Conservation (phyloP, 164 flowering plant species). For the Cinnamomum chago region DNA sequence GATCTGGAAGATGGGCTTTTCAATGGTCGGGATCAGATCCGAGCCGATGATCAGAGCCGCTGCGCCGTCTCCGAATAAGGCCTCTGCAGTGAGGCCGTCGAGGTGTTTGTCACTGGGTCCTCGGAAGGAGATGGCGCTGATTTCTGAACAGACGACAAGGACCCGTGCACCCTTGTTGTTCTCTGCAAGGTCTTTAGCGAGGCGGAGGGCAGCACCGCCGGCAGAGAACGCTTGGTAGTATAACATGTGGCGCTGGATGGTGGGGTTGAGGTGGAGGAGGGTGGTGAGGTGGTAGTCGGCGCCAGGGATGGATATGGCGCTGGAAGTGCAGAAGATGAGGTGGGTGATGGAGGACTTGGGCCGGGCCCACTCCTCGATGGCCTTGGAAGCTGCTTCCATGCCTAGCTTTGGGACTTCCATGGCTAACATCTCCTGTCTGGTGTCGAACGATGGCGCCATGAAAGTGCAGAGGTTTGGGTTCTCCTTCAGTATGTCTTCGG, state of each 20-base stretch:
- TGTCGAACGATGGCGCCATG: conserved; percentile 1
- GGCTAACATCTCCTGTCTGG: not conserved
- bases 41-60: too few species aligned
- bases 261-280: not conserved
- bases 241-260: not conserved
- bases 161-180: conserved; percentile 9
- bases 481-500: conserved; percentile 4
- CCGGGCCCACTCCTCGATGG: conserved; percentile 3
- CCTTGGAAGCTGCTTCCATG: conserved; percentile 3
- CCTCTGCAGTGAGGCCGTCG: too few species aligned
- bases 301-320: not conserved
- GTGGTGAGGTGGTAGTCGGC: not conserved
- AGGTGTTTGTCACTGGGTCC: not conserved
- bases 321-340: not conserved
- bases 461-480: not conserved
- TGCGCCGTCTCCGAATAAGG: too few species aligned
- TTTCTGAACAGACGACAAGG: conserved; percentile 5
- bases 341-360: not conserved
- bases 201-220: conserved; percentile 5
- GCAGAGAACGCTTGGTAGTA: not conserved
- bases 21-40: too few species aligned
- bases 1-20: too few species aligned
- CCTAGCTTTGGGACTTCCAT: conserved; percentile 7
- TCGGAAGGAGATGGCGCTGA: conserved; percentile 2
- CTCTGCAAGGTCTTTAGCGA: conserved; percentile 6